These are phyloP conservation scores for Aspergillus biplanus DNA, from an alignment of 495 filamentous ascomycete species.

Conservation along the genomic window DNA sequence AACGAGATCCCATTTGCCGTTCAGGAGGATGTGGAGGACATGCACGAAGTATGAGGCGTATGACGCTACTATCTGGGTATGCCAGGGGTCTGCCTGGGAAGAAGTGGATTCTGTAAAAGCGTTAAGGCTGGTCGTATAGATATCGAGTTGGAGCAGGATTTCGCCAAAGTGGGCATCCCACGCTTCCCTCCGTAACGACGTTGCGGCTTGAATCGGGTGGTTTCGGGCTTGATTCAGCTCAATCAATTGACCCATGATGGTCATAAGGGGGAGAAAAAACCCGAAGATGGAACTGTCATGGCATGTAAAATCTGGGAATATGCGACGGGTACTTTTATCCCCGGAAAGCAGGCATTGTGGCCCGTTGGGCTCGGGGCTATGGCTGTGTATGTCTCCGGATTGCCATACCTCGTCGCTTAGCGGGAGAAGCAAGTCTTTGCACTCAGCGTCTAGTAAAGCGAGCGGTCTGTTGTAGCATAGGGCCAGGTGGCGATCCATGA, in stretches of 20 bases:
- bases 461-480: slow-evolving; percentile 87
- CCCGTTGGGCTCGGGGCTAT: slow-evolving; percentile 54
- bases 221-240: slow-evolving; percentile 89
- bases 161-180: slow-evolving; percentile 82
- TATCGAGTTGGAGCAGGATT: slow-evolving; percentile 76
- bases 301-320: slow-evolving; percentile 81
- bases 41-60: slow-evolving; percentile 90
- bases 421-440: slow-evolving; percentile 81
- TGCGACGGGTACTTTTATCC: slow-evolving; percentile 53
- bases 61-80: slow-evolving; percentile 84
- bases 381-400: slow-evolving; percentile 71
- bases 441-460: slow-evolving; percentile 81
- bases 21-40: slow-evolving; percentile 80
- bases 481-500: slow-evolving; percentile 82
- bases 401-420: slow-evolving; percentile 90
- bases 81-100: slow-evolving; percentile 60
- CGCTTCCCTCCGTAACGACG: slow-evolving; percentile 70
- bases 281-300: slow-evolving; percentile 90
- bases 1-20: slow-evolving; percentile 88
- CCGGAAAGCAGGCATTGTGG: slow-evolving; percentile 53
- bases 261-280: slow-evolving; percentile 93
- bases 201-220: slow-evolving; percentile 81
- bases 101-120: slow-evolving; percentile 65
- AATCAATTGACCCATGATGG: slow-evolving; percentile 89
- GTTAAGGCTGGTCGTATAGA: slow-evolving; percentile 82